A percentile compares a stretch with the other conserved stretches of the same genome.
phyloP scores from a whole-genome alignment of 2,329 filamentous ascomycete species.

The Curvularia sp. region DNA sequence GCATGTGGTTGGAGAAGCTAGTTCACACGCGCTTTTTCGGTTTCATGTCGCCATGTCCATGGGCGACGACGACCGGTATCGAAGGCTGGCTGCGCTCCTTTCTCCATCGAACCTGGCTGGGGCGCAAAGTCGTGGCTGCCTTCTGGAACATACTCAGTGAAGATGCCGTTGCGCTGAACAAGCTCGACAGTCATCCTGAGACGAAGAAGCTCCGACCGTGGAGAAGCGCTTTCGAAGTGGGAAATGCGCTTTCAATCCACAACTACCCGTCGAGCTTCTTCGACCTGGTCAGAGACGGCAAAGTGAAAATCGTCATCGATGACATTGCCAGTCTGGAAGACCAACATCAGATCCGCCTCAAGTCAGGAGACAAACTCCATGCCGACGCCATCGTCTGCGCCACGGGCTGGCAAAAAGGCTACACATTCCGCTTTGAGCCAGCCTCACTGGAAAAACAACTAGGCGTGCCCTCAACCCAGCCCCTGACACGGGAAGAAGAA shows the following conservation, averaged over 20 bases:
- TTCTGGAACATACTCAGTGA: slow-evolving; percentile 65
- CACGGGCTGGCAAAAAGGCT: slow-evolving; percentile 64
- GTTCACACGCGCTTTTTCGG: slow-evolving; percentile 71
- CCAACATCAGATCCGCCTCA: slow-evolving; percentile 56
- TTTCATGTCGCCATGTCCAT: slow-evolving; percentile 78
- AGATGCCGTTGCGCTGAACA: slow-evolving; percentile 60
- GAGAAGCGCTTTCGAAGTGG: slow-evolving; percentile 60
- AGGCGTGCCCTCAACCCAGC: slow-evolving; percentile 54
- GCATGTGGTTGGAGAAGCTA: slow-evolving; percentile 72
- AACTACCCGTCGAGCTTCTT: slow-evolving; percentile 68
- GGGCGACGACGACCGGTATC: slow-evolving; percentile 70
- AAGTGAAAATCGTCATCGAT: slow-evolving; percentile 63
- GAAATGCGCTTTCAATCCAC: slow-evolving; percentile 64
- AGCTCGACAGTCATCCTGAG: slow-evolving; percentile 54
- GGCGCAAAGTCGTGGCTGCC: slow-evolving; percentile 61
- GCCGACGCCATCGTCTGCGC: slow-evolving; percentile 62
- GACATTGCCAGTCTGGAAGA: slow-evolving; percentile 61
- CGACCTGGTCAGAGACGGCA: slow-evolving; percentile 61
- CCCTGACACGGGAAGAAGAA: slow-evolving; percentile 44
- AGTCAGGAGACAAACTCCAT: slow-evolving; percentile 54
- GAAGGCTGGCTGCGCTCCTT: slow-evolving; percentile 60
- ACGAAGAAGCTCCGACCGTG: slow-evolving; percentile 54
- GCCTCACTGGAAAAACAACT: slow-evolving; percentile 54
- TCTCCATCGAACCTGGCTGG: slow-evolving; percentile 65
- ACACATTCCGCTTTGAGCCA: slow-evolving; percentile 59